Conservation (phyloP, 495 filamentous ascomycete species). For the Penicillium chermesinum region DNA sequence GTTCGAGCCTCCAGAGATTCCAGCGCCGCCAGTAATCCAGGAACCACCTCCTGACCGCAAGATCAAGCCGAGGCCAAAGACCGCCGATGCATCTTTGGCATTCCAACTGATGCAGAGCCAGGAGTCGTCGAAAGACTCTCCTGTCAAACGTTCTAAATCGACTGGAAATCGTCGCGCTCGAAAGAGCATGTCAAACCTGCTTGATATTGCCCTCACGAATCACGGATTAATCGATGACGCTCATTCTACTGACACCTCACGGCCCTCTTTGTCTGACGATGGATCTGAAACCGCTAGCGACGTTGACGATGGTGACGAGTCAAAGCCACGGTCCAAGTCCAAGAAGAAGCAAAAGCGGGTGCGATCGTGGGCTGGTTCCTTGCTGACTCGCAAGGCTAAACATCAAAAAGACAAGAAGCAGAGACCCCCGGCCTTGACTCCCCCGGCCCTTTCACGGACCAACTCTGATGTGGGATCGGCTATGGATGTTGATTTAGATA, state of each 20-base stretch:
- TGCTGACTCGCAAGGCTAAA: conserved; percentile 63
- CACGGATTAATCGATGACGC: conserved; percentile 19
- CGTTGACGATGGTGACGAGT: conserved; percentile 13
- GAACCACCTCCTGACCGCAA: conserved; percentile 53
- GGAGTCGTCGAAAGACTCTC: conserved; percentile 11
- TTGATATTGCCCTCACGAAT: conserved; percentile 23
- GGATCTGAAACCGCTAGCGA: conserved; percentile 29
- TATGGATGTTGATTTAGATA: conserved; percentile 49
- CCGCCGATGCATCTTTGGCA: conserved; percentile 48
- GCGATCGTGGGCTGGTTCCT: conserved; percentile 73
- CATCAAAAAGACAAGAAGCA: conserved; percentile 21
- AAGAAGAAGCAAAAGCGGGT: conserved; percentile 79
- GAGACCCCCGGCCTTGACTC: conserved; percentile 25
- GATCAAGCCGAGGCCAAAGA: conserved; percentile 41
- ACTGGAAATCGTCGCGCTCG: conserved; percentile 32
- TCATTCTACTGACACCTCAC: conserved; percentile 23
- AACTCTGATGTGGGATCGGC: conserved; percentile 40
- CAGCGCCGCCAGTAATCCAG: conserved; percentile 60
- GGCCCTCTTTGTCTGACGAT: conserved; percentile 31
- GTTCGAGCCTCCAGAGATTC: conserved; percentile 28
- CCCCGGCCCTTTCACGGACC: conserved; percentile 38
- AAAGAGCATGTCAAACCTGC: conserved; percentile 31
- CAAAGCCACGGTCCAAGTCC: conserved; percentile 32
- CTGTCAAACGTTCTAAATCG: conserved; percentile 34
- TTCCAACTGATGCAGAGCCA: conserved; percentile 21